Conservation (phyloP, 2,329 filamentous ascomycete species). For the Rhexocercosporidium sp. region DNA sequence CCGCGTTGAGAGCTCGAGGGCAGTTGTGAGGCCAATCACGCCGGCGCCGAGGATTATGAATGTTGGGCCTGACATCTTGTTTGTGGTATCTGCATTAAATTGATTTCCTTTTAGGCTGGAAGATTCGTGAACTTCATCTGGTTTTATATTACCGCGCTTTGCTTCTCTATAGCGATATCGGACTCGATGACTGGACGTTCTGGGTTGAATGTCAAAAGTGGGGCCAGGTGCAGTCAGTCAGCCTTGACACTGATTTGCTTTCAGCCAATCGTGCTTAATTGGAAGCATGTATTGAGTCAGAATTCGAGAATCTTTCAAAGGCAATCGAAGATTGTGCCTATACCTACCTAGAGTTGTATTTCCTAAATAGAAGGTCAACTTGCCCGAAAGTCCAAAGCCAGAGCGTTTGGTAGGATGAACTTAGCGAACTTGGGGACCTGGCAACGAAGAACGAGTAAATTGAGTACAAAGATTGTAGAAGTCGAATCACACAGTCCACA, state of each 20-base stretch:
- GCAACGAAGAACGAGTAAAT: no score
- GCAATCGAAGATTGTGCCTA: no score
- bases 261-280: background rate
- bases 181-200: background rate
- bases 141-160: background rate
- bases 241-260: background rate
- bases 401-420: no score
- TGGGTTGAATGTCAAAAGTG: conserved; percentile 1
- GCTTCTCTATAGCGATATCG: background rate
- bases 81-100: background rate
- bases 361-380: no score
- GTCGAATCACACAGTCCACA: no score
- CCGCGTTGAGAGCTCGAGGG: conserved; percentile 59
- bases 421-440: no score
- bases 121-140: background rate
- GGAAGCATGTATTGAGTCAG: background rate
- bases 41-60: conserved; percentile 51
- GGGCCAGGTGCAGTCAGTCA: background rate
- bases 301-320: background rate
- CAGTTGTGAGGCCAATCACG: conserved; percentile 68
- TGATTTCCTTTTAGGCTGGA: background rate
- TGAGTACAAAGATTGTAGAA: no score
- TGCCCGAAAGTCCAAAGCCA: no score
- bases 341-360: no score
- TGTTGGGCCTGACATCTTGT: background rate